Conservation (phyloP, 2,329 filamentous ascomycete genomes). For the Hypoxylon sp. region DNA sequence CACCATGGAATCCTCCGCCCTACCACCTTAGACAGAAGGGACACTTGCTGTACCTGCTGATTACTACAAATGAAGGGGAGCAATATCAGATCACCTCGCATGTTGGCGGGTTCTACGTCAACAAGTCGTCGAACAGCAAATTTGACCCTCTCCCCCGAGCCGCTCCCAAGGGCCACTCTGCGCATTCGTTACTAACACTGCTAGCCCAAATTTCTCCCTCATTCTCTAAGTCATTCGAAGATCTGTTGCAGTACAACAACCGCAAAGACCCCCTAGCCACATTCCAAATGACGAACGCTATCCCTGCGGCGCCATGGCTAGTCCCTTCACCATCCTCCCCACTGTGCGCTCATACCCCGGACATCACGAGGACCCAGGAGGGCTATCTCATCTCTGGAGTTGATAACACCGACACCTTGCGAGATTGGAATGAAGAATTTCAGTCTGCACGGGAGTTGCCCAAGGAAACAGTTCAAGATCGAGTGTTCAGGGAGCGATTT, state of each 20-base stretch:
- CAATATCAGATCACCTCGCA: slow-evolving; percentile 94
- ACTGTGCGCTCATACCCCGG: slow-evolving; percentile 79
- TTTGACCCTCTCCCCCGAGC: slow-evolving; percentile 90
- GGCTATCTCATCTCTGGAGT: slow-evolving; percentile 90
- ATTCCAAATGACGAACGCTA: slow-evolving; percentile 95
- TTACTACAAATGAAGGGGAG: slow-evolving; percentile 94
- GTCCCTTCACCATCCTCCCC: slow-evolving; percentile 78
- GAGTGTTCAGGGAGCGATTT: slow-evolving; percentile 93
- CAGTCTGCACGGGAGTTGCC: slow-evolving; percentile 96
- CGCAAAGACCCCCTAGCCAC: slow-evolving; percentile 89
- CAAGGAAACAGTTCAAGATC: slow-evolving; percentile 92
- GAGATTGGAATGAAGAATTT: slow-evolving; percentile 99
- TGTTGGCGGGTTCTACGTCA: slow-evolving; percentile 95
- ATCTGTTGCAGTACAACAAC: slow-evolving; percentile 87
- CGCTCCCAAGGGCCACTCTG: slow-evolving; percentile 81
- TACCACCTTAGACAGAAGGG: slow-evolving; percentile 92
- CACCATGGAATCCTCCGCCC: slow-evolving; percentile 96
- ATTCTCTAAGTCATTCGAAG: slow-evolving; percentile 81
- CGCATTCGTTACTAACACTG: slow-evolving; percentile 89
- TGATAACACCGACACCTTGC: slow-evolving; percentile 92
- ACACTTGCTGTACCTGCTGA: slow-evolving; percentile 89
- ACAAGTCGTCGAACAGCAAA: slow-evolving; percentile 94
- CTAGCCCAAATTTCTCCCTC: slow-evolving; percentile 85
- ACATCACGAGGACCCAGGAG: slow-evolving; percentile 92
- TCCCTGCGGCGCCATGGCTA: slow-evolving; percentile 92